Conservation (phyloP, 2,329 filamentous ascomycete genomes). For the Monilinia laxa region DNA sequence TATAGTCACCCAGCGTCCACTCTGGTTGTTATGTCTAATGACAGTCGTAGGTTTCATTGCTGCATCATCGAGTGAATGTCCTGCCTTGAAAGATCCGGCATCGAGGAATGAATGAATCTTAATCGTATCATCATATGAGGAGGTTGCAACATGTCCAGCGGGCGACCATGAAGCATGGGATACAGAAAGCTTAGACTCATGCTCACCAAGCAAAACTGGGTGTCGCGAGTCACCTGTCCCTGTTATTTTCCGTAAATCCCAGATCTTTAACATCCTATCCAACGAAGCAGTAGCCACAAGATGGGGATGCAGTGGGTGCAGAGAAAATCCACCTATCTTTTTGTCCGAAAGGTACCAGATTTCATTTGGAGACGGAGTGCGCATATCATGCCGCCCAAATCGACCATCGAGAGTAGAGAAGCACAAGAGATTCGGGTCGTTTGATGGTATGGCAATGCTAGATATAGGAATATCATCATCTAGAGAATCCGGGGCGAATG, state of each 20-base stretch:
- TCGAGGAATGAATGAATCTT: conserved; percentile 83
- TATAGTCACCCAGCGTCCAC: conserved; percentile 87
- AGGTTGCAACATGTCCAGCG: conserved; percentile 82
- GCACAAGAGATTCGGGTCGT: conserved; percentile 71
- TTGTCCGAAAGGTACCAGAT: conserved; percentile 80
- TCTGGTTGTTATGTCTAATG: conserved; percentile 91
- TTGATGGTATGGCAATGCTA: conserved; percentile 73
- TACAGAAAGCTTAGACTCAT: conserved; percentile 79
- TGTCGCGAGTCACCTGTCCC: conserved; percentile 59
- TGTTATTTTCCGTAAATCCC: conserved; percentile 81
- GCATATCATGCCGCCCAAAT: conserved; percentile 78
- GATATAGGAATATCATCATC: conserved; percentile 77
- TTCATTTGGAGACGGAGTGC: conserved; percentile 59
- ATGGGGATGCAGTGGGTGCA: conserved; percentile 78
- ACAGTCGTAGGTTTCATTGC: conserved; percentile 68
- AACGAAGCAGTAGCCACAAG: conserved; percentile 86
- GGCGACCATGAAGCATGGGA: conserved; percentile 90
- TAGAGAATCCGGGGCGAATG: conserved; percentile 72
- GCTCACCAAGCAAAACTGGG: conserved; percentile 75
- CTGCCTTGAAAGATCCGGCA: conserved; percentile 58
- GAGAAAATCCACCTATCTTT: conserved; percentile 91
- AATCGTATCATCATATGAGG: conserved; percentile 91
- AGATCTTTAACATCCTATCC: conserved; percentile 85
- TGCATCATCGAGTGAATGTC: conserved; percentile 56
- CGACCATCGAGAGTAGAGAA: conserved; percentile 84